Percentiles rank a stretch among this genome's conserved stretches.
phyloP scores from a whole-genome alignment of 2,329 filamentous ascomycete species.

The Didymella pinodella region DNA sequence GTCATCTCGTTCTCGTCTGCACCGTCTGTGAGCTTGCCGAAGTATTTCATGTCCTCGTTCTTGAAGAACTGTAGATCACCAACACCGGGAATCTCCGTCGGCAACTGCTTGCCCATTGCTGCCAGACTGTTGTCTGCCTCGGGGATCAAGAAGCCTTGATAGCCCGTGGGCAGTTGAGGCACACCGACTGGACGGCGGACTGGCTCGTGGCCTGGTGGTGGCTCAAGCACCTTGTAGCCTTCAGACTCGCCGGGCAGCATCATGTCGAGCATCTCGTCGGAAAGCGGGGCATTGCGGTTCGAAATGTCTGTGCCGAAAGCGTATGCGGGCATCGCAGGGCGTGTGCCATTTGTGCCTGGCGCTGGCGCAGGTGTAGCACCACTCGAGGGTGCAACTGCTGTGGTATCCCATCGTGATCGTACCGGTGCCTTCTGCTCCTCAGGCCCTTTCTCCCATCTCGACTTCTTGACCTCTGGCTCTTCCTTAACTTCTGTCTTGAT shows the following conservation, averaged over 20 bases:
- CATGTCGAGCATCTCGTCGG: constrained; percentile 91
- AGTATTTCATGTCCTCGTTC: constrained; percentile 97
- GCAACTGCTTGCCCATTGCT: constrained; percentile 84
- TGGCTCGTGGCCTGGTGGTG: constrained; percentile 90
- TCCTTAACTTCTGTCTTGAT: constrained; percentile 31
- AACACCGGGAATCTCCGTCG: constrained; percentile 94
- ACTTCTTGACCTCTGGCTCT: constrained; percentile 56
- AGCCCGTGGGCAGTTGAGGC: constrained; percentile 74
- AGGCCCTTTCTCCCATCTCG: constrained; percentile 78
- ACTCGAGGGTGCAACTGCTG: constrained; percentile 35
- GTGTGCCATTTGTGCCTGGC: constrained; percentile 31
- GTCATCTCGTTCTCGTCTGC: constrained; percentile 90
- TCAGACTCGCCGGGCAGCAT: constrained; percentile 89
- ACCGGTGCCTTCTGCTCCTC: constrained; percentile 38
- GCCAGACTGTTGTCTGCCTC: constrained; percentile 82
- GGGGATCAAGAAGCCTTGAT: constrained; percentile 94
- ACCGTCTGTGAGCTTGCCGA: constrained; percentile 94
- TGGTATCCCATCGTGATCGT: constrained; percentile 49
- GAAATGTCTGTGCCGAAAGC: constrained; percentile 83
- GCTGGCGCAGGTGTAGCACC: constrained; percentile 36
- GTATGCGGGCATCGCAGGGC: constrained; percentile 57
- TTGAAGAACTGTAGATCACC: constrained; percentile 98
- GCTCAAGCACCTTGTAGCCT: constrained; percentile 90
- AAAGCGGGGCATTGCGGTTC: constrained; percentile 79
- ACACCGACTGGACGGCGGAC: constrained; percentile 75